These are phyloP conservation scores for Dillenia turbinata DNA, from an alignment of 164 flowering plant species.

Conservation along the genomic window DNA sequence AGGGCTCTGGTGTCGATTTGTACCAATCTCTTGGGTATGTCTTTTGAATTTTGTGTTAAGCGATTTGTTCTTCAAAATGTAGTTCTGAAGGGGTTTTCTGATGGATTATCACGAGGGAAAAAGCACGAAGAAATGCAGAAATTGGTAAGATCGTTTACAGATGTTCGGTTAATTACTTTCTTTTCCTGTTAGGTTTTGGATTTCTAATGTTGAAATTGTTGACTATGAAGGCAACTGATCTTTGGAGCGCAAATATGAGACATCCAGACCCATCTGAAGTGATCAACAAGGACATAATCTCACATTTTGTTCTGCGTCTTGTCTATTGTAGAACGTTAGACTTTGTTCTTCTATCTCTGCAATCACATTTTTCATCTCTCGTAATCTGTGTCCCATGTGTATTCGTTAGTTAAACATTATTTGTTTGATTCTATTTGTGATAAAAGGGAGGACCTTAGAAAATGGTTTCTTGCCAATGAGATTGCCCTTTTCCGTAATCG, in stretches of 20 bases:
- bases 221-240: conserved; percentile 34
- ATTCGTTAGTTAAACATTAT: not conserved
- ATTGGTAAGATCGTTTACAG: conserved; percentile 33
- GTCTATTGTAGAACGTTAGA: conserved; percentile 92
- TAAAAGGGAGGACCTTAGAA: conserved; percentile 78
- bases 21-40: no score
- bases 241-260: conserved; percentile 75
- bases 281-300: conserved; percentile 73
- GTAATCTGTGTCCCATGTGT: not conserved
- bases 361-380: not conserved
- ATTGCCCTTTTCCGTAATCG: conserved; percentile 73
- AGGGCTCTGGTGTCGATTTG: no score
- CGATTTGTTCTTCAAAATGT: conserved; percentile 16
- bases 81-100: conserved; percentile 82
- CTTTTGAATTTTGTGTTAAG: not conserved
- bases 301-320: conserved; percentile 86
- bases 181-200: not conserved
- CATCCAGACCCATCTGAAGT: conserved; percentile 51
- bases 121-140: conserved; percentile 74
- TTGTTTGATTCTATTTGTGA: not conserved
- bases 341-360: not conserved
- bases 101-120: conserved; percentile 85
- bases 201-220: conserved; percentile 5
- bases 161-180: not conserved
- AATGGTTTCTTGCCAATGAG: conserved; percentile 90